Percentiles rank a stretch among this genome's conserved stretches.
Conservation (phyloP, 345 rosid genomes). For the Noccaea bulbosa region DNA sequence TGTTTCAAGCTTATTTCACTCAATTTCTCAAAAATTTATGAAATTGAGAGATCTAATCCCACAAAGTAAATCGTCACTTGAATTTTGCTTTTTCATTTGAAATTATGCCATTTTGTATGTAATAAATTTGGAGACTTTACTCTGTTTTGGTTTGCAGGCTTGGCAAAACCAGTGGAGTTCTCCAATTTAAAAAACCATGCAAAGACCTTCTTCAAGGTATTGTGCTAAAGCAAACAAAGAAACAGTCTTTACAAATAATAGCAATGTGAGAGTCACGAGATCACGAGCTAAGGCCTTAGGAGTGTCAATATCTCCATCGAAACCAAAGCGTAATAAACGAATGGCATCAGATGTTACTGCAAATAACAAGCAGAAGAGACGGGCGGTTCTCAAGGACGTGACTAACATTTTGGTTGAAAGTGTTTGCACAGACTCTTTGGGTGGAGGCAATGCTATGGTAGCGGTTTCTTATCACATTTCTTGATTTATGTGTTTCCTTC, state of each 20-base stretch:
- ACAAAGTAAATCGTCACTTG: background rate
- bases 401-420: slow-evolving; percentile 48
- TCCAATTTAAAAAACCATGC: background rate
- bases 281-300: slow-evolving; percentile 74
- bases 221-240: slow-evolving; percentile 54
- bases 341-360: slow-evolving; percentile 53
- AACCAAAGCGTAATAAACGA: slow-evolving; percentile 58
- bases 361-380: slow-evolving; percentile 58
- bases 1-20: background rate
- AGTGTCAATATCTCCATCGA: slow-evolving; percentile 46
- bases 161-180: background rate
- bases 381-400: slow-evolving; percentile 81
- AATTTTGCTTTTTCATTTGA: background rate
- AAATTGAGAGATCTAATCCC: background rate
- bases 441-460: slow-evolving; percentile 51
- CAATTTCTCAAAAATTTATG: background rate
- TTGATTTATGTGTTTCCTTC: background rate
- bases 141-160: slow-evolving; percentile 24
- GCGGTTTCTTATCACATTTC: background rate
- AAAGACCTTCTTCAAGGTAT: slow-evolving; percentile 42
- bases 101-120: background rate
- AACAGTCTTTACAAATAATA: no score
- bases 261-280: slow-evolving; percentile 58
- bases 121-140: background rate
- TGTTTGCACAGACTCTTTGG: slow-evolving; percentile 29